Conservation (phyloP, 495 filamentous ascomycete genomes). For the Gamarada debralockiae region DNA sequence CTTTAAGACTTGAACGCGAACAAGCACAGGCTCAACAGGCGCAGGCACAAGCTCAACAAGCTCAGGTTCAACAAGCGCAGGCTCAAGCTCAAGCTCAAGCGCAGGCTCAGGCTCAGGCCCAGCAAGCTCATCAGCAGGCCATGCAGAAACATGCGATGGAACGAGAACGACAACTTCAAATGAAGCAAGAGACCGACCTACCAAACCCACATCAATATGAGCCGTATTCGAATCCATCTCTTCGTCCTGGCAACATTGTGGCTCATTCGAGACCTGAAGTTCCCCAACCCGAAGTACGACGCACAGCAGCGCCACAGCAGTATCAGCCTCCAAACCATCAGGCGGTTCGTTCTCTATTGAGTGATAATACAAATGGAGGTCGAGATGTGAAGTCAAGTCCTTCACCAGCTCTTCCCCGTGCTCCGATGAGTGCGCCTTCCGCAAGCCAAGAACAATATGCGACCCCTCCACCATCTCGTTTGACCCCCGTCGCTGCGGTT, state of each 20-base stretch:
- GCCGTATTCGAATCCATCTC: slow-evolving; percentile 11
- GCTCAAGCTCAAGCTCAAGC: background rate
- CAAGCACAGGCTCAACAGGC: slow-evolving; percentile 15
- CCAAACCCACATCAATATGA: slow-evolving; percentile 21
- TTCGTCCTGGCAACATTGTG: slow-evolving; percentile 5
- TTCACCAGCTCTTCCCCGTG: slow-evolving; percentile 16
- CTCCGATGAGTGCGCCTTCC: slow-evolving; percentile 21
- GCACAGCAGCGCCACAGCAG: slow-evolving; percentile 13
- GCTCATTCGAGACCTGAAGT: slow-evolving; percentile 12
- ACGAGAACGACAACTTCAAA: slow-evolving; percentile 16
- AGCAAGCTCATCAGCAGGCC: background rate
- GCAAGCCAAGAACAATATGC: slow-evolving; percentile 14
- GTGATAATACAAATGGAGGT: slow-evolving; percentile 11
- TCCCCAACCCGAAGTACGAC: slow-evolving; percentile 8
- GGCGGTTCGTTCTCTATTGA: slow-evolving; percentile 10
- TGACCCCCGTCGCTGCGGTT: slow-evolving; percentile 37
- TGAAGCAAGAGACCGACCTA: slow-evolving; percentile 20
- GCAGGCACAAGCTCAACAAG: slow-evolving; percentile 13
- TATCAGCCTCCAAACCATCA: slow-evolving; percentile 17
- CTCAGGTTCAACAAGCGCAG: slow-evolving; percentile 21
- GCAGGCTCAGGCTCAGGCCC: slow-evolving; percentile 13
- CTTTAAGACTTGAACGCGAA: slow-evolving; percentile 3
- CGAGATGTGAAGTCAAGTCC: slow-evolving; percentile 19
- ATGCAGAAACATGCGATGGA: slow-evolving; percentile 11
- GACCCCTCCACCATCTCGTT: slow-evolving; percentile 22